Evolutionary conservation across 2,329 filamentous ascomycete genomes (phyloP).

Genomic region (Epichloe brachyelytri): DNA sequence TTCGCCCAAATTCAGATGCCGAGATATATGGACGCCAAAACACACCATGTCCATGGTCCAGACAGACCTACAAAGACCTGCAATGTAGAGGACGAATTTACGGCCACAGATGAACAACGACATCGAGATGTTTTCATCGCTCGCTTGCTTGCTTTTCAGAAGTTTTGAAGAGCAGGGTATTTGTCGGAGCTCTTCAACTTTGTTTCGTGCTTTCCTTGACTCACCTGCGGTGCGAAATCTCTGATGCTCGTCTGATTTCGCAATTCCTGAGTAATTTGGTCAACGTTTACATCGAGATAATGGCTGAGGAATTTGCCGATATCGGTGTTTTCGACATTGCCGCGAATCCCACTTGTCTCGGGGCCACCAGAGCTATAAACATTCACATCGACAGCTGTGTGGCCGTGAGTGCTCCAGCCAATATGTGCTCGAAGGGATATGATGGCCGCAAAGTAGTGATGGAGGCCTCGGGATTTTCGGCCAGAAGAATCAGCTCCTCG

Average conservation of each 20-base stretch:
- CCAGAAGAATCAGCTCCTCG: constrained; percentile 55
- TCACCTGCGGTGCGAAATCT: not conserved
- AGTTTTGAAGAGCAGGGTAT: not conserved
- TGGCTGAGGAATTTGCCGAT: constrained; percentile 68
- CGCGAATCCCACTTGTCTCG: constrained; percentile 50
- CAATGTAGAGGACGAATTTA: too few relatives aligned
- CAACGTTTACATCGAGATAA: constrained; percentile 71
- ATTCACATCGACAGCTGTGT: constrained; percentile 90
- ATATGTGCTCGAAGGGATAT: constrained; percentile 78
- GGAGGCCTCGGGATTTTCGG: constrained; percentile 42
- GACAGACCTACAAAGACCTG: too few relatives aligned
- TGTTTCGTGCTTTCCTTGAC: not conserved
- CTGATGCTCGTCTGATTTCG: constrained; percentile 34
- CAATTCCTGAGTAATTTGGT: constrained; percentile 64
- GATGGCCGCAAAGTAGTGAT: constrained; percentile 60
- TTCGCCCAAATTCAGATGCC: too few relatives aligned
- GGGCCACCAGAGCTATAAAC: constrained; percentile 72
- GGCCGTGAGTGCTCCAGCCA: constrained; percentile 90
- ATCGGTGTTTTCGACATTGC: constrained; percentile 93
- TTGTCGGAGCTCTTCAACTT: not conserved
- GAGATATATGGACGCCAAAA: too few relatives aligned
- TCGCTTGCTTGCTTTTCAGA: not conserved
- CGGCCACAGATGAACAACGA: too few relatives aligned
- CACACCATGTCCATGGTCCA: too few relatives aligned
- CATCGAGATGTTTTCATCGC: not conserved